Percentiles rank a stretch among this genome's conserved stretches.
These are phyloP conservation scores for Melaleuca alternifolia DNA, from an alignment of 345 rosid genomes.

Conservation along the genomic window DNA sequence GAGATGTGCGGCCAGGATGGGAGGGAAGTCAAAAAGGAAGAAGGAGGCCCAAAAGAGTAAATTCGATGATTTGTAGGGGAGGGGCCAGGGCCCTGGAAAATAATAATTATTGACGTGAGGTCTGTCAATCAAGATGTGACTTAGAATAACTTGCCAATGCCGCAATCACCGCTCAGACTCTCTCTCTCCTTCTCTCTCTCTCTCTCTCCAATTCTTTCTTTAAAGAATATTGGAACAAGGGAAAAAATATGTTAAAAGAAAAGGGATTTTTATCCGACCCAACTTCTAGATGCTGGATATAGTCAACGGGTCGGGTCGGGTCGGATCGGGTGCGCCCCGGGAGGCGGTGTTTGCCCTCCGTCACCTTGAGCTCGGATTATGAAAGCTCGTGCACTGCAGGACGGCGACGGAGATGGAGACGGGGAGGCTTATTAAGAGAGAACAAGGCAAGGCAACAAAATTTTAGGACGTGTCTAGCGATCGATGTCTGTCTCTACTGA, in stretches of 20 bases:
- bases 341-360: too few relatives aligned
- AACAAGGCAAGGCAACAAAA: too few relatives aligned
- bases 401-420: too few relatives aligned
- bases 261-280: background rate
- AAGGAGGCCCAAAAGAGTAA: background rate
- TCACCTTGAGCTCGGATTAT: rapidly evolving
- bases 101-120: background rate
- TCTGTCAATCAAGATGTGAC: background rate
- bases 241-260: background rate
- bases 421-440: too few relatives aligned
- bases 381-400: too few relatives aligned
- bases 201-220: background rate
- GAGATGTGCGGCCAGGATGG: background rate
- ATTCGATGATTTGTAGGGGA: background rate
- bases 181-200: background rate
- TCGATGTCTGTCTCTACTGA: too few relatives aligned
- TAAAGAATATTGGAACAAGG: background rate
- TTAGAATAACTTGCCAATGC: background rate
- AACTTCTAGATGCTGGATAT: background rate
- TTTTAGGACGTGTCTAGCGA: too few relatives aligned
- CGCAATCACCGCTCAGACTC: background rate
- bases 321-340: background rate
- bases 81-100: background rate
- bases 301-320: background rate
- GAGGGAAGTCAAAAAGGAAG: background rate